Conservation (phyloP, 1,284 basidiomycete genomes). For the Pholiota adiposa region DNA sequence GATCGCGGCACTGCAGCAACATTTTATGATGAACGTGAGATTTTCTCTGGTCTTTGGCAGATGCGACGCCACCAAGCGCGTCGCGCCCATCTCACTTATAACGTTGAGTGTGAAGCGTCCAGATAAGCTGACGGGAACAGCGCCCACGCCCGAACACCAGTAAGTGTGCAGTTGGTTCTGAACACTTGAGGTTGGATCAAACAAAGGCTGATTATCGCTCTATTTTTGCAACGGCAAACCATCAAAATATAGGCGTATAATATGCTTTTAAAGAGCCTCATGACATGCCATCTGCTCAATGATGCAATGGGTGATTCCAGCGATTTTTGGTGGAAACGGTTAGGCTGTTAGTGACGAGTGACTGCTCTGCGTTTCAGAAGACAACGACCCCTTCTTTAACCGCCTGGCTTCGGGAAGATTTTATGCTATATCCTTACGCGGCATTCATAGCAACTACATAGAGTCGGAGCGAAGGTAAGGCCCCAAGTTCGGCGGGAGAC, state of each 20-base stretch:
- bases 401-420: not conserved
- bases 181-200: too few species aligned
- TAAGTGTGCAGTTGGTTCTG: too few species aligned
- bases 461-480: not conserved
- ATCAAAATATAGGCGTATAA: not conserved
- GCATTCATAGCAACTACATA: not conserved
- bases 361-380: not conserved
- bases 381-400: not conserved
- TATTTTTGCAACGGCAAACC: not conserved
- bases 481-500: not conserved
- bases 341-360: not conserved
- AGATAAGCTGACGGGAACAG: not conserved
- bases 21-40: not conserved
- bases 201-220: not conserved
- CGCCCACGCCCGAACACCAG: not conserved
- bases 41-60: not conserved
- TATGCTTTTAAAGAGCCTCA: not conserved
- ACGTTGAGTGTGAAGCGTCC: not conserved
- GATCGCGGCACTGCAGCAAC: too few species aligned
- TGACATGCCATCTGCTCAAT: not conserved
- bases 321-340: not conserved
- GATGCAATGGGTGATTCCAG: not conserved
- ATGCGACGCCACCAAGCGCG: not conserved
- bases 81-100: not conserved
- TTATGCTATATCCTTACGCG: not conserved